Percentiles rank a stretch among this genome's conserved stretches.
Conservation (phyloP, 2,329 filamentous ascomycete genomes). For the Neophaeococcomyces aloes region DNA sequence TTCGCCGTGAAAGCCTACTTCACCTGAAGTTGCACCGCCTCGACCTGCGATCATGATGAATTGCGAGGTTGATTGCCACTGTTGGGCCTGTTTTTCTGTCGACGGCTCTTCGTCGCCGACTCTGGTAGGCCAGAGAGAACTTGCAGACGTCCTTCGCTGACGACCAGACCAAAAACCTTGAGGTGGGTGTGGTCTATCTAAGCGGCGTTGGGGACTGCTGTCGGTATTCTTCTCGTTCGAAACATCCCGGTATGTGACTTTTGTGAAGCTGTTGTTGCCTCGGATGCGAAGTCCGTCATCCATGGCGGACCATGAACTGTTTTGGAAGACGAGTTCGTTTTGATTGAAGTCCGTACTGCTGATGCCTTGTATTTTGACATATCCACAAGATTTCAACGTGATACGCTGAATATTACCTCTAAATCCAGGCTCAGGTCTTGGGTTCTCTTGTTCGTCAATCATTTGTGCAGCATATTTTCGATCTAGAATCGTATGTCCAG, state of each 20-base stretch:
- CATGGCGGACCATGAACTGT: slow-evolving; percentile 14
- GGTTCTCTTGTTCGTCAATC: slow-evolving; percentile 11
- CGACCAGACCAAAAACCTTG: too few relatives aligned
- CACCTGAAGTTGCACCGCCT: neutral
- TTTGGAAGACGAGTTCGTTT: slow-evolving; percentile 22
- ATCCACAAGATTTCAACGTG: slow-evolving; percentile 52
- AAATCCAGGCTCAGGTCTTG: slow-evolving; percentile 12
- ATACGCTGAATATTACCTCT: slow-evolving; percentile 33
- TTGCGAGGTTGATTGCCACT: neutral
- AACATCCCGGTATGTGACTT: neutral
- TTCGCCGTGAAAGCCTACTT: neutral
- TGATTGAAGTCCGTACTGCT: slow-evolving; percentile 29
- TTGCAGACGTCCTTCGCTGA: too few relatives aligned
- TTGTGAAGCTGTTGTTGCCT: slow-evolving; percentile 14
- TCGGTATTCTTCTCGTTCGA: neutral
- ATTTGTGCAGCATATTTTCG: slow-evolving; percentile 26
- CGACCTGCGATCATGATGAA: slow-evolving; percentile 6
- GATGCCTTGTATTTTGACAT: slow-evolving; percentile 35
- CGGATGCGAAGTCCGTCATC: slow-evolving; percentile 5
- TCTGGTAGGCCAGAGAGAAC: too few relatives aligned
- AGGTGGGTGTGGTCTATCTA: too few relatives aligned
- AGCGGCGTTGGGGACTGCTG: too few relatives aligned
- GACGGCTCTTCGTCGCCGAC: neutral
- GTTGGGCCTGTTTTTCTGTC: neutral
- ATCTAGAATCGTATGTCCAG: slow-evolving; percentile 32